These are phyloP conservation scores for Cladosporium colombiae DNA, from an alignment of 2,329 filamentous ascomycete genomes.

Conservation along the genomic window DNA sequence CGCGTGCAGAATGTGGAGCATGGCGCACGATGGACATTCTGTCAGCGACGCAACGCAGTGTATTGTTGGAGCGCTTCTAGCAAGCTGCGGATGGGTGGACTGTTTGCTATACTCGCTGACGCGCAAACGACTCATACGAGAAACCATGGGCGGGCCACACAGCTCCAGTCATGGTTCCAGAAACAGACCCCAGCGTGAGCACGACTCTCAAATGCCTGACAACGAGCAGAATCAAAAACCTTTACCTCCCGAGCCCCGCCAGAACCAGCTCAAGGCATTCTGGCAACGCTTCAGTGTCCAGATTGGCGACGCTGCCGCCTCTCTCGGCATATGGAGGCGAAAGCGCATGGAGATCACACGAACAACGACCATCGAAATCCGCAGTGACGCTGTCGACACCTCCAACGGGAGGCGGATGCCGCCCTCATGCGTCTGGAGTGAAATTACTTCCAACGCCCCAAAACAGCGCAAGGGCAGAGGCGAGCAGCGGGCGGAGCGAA, in stretches of 20 bases:
- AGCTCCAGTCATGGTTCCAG: not conserved
- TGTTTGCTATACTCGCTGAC: constrained; percentile 61
- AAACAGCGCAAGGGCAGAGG: not conserved
- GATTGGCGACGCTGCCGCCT: not conserved
- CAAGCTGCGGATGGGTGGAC: constrained; percentile 61
- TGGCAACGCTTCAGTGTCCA: not conserved
- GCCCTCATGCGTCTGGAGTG: not conserved
- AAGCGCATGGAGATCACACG: not conserved
- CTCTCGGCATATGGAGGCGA: not conserved
- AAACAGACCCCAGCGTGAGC: not conserved
- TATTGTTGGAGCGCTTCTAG: constrained; percentile 57
- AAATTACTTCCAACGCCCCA: not conserved
- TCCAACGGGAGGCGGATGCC: not conserved
- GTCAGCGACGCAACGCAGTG: constrained; percentile 48
- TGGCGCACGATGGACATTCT: constrained; percentile 50
- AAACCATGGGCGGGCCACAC: constrained; percentile 29
- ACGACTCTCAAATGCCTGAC: not conserved
- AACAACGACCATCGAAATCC: constrained; percentile 2
- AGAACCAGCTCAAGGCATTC: not conserved
- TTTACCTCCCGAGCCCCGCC: not conserved
- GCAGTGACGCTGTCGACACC: not conserved
- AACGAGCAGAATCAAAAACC: not conserved
- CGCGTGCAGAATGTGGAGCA: constrained; percentile 62
- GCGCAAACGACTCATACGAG: constrained; percentile 55
- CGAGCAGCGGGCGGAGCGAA: not conserved